Evolutionary conservation across 768 basidiomycete species (phyloP).

Genomic region (Hericium alpestre): DNA sequence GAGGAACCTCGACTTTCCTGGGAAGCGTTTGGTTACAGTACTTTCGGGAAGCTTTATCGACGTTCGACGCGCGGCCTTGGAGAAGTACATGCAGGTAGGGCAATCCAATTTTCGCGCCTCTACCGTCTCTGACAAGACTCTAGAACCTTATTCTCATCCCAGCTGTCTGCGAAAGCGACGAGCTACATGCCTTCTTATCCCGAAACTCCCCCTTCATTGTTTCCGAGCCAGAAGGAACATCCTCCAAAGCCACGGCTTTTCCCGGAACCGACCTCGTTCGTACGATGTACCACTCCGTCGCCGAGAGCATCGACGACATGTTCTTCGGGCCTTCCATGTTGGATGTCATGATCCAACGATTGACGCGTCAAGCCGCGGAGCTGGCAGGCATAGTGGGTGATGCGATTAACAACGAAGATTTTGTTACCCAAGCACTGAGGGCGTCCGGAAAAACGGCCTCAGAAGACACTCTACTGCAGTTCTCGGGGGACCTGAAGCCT

Average conservation of each 20-base stretch:
- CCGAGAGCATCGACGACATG: conserved; percentile 95
- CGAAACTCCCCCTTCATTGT: conserved; percentile 77
- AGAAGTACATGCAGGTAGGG: conserved; percentile 83
- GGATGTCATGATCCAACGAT: conserved; percentile 85
- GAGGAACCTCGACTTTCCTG: conserved; percentile 76
- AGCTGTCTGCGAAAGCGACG: conserved; percentile 69
- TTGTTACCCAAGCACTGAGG: conserved; percentile 70
- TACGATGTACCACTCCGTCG: conserved; percentile 82
- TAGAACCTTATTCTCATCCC: conserved; percentile 69
- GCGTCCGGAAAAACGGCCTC: conserved; percentile 55
- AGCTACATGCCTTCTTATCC: conserved; percentile 78
- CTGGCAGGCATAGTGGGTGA: conserved; percentile 76
- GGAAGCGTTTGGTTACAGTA: conserved; percentile 84
- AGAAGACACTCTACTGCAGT: conserved; percentile 60
- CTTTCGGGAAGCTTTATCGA: conserved; percentile 86
- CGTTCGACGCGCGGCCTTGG: conserved; percentile 62
- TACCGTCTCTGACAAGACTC: background rate
- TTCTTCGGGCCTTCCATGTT: conserved; percentile 94
- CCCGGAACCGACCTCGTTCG: conserved; percentile 72
- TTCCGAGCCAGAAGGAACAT: conserved; percentile 27
- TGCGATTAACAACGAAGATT: conserved; percentile 72
- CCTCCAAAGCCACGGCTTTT: conserved; percentile 36
- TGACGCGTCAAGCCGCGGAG: conserved; percentile 83
- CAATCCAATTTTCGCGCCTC: background rate
- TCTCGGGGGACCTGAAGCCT: conserved; percentile 70